Base-by-base conservation (phyloP, 2,329 filamentous ascomycete genomes). In the Paraphoma chrysanthemicola region DNA sequence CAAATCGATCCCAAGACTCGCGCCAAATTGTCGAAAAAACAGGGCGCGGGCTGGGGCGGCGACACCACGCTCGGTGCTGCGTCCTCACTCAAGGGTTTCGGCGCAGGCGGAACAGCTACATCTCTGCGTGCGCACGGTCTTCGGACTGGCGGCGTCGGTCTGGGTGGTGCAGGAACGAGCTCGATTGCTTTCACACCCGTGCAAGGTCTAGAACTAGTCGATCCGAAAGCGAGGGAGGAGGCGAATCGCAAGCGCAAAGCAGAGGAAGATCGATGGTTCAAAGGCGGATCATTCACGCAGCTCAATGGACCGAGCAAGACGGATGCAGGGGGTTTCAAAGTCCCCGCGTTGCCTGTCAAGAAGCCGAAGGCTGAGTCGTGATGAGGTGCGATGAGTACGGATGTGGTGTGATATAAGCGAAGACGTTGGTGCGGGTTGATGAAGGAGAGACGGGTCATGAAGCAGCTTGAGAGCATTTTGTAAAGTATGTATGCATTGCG, bases 211-310 rank as follows among this genome's bases (percentile, higher is more conserved):
- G 94, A 99, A 80, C 85, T 99, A 11, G 93, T 98, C 6, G 94
- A 98, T 75, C 95, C 95, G 18, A 97, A 95, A 81, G 87, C 91
- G 54, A 88, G 93, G 66, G 91, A 92, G 7, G 93, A 97, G 80
- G 85, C 96, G 75, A 93, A 86, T 72, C 86, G 92, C 68, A 98
- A 98, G 82, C 84, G 93, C 62, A 96, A 97, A 75, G 93, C 92
- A 0, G 95, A 98, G 62, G 92, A 97, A 74, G 94, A 98, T 73
- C 84, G 92, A 38, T 99, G 93, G 90, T 99, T 99, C 82, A 96
- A 95, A 78, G 91, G 92, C 45, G 95, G 95, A n/a, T 93, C 92
- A 0, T 99, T 99, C 72, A 97, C 95, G 8, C 93, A 97, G 76
- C 86, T 96, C 53, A 88, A 88, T 14, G 58, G 45, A 0, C 48